A percentile compares a stretch with the other conserved stretches of the same genome.
Evolutionary conservation across 2,329 filamentous ascomycete species (phyloP).

Genomic region (Myriosclerotinia duriaeana): DNA sequence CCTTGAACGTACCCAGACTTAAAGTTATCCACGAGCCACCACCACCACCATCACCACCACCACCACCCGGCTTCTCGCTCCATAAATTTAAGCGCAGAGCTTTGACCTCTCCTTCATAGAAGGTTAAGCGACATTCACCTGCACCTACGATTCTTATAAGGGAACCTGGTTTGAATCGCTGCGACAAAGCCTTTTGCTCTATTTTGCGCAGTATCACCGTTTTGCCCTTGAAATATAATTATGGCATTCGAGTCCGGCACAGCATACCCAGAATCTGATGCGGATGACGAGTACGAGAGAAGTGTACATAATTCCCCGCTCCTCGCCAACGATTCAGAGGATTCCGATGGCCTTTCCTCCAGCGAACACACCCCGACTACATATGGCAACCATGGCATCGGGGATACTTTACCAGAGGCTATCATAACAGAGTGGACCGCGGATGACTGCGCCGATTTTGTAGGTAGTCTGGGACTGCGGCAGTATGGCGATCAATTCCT

Average conservation of each 20-base stretch:
- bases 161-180: constrained; percentile 23
- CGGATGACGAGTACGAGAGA: constrained; percentile 81
- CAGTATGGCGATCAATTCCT: constrained; percentile 83
- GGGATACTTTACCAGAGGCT: constrained; percentile 68
- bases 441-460: constrained; percentile 88
- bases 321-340: constrained; percentile 64
- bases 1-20: too few relatives aligned
- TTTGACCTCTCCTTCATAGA: constrained; percentile 20
- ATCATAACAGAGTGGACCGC: constrained; percentile 78
- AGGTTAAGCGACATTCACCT: constrained; percentile 25
- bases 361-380: constrained; percentile 76
- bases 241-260: constrained; percentile 63
- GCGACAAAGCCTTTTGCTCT: constrained; percentile 21
- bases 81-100: constrained; percentile 25
- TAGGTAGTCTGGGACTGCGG: constrained; percentile 72
- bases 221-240: constrained; percentile 27
- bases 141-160: constrained; percentile 23
- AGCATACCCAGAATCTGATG: constrained; percentile 76
- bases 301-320: constrained; percentile 67
- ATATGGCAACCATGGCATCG: constrained; percentile 65
- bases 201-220: constrained; percentile 16
- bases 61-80: background rate
- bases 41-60: too few relatives aligned
- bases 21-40: background rate
- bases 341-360: constrained; percentile 66